Conservation (phyloP, 2,329 filamentous ascomycete species). For the Rachicladosporium sp. region DNA sequence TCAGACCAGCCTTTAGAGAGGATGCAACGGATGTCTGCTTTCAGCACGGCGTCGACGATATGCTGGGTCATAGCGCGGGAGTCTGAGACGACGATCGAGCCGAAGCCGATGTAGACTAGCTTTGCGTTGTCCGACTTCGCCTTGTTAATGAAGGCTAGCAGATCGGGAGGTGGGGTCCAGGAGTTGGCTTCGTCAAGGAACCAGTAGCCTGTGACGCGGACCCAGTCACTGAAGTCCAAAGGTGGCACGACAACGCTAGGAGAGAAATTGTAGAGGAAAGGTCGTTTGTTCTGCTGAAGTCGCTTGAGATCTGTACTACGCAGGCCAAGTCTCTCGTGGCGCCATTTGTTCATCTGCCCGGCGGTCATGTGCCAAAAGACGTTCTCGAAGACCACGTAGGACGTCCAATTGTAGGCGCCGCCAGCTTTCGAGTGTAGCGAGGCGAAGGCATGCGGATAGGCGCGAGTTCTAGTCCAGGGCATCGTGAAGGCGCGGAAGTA, state of each 20-base stretch:
- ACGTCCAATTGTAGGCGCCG: slow-evolving; percentile 87
- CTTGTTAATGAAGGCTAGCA: slow-evolving; percentile 70
- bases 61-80: slow-evolving; percentile 78
- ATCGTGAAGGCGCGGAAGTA: slow-evolving; percentile 98
- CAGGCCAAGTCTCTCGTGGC: slow-evolving; percentile 65
- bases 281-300: slow-evolving; percentile 93
- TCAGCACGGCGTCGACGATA: slow-evolving; percentile 82
- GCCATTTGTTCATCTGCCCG: slow-evolving; percentile 84
- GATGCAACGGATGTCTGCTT: slow-evolving; percentile 87
- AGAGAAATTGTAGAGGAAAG: slow-evolving; percentile 95
- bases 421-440: slow-evolving; percentile 90
- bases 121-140: slow-evolving; percentile 76
- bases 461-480: slow-evolving; percentile 93
- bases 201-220: slow-evolving; percentile 95
- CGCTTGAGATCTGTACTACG: slow-evolving; percentile 75
- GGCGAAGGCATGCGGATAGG: slow-evolving; percentile 93
- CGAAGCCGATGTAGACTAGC: slow-evolving; percentile 93
- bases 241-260: slow-evolving; percentile 88
- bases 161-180: slow-evolving; percentile 63
- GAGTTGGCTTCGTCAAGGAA: slow-evolving; percentile 67
- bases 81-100: slow-evolving; percentile 87
- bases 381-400: slow-evolving; percentile 91
- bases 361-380: slow-evolving; percentile 94
- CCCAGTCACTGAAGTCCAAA: slow-evolving; percentile 94
- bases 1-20: slow-evolving; percentile 97